Evolutionary conservation across 1,284 basidiomycete species (phyloP).

Genomic region (Coniferiporia weirii): DNA sequence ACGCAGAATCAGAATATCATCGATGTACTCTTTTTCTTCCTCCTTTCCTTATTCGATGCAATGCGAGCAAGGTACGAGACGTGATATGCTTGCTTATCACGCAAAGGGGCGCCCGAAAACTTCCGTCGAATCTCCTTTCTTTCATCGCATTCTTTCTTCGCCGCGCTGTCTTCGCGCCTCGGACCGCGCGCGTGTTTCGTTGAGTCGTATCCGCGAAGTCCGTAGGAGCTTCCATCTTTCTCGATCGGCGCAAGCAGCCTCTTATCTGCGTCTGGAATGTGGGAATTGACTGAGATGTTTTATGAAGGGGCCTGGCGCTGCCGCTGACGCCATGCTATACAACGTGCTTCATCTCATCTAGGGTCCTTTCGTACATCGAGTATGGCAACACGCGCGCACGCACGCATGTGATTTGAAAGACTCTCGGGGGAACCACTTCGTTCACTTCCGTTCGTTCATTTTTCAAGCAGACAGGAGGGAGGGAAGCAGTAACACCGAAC

Average conservation of each 20-base stretch:
- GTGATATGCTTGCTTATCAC: neutral
- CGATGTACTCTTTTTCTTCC: neutral
- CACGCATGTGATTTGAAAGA: neutral
- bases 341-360: neutral
- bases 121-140: too few relatives aligned
- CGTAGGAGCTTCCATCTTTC: too few relatives aligned
- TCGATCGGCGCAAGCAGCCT: too few relatives aligned
- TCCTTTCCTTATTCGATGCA: neutral
- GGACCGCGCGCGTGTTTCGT: too few relatives aligned
- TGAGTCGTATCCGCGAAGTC: too few relatives aligned
- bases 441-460: neutral
- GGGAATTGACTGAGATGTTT: too few relatives aligned
- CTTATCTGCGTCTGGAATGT: too few relatives aligned
- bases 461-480: too few relatives aligned
- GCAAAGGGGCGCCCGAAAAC: neutral
- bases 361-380: neutral
- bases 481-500: too few relatives aligned
- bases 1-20: neutral
- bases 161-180: too few relatives aligned
- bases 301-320: too few relatives aligned
- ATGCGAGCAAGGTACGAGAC: neutral
- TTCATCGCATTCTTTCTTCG: too few relatives aligned
- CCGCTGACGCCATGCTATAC: neutral
- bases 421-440: neutral
- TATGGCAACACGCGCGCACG: neutral